Evolutionary conservation across 2,329 filamentous ascomycete genomes (phyloP), one percentile per base, ranked within the genome.

Genomic region (Ustulina deusta): DNA sequence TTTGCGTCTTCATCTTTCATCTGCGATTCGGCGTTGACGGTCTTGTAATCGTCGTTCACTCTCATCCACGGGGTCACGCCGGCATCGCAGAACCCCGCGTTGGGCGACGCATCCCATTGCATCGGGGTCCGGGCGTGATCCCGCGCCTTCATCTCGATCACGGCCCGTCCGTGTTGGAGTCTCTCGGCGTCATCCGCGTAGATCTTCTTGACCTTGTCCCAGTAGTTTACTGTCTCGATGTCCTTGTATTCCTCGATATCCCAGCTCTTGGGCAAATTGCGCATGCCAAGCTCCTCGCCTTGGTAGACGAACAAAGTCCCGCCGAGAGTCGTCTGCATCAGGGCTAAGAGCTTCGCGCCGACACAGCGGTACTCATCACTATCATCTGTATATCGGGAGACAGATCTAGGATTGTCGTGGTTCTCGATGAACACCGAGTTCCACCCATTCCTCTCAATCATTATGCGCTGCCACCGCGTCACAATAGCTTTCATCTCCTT

Each of bases 71-170:
- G 87, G 58, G 81, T 79, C 0, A 81, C 82, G 0, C 79, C 80
- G 0, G 79, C 70, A 62, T 80, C 78, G 6, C 88, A 89, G 79
- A 92, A 92, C 1, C 90, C 90, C 0, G 87, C 88, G 69, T 89
- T 83, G 0, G 81, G 76, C 0, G 80, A 79, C 0, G 77, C 81
- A 63, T 83, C 83, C 90, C 90, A 93, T 70, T 90, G 89, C 81
- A 93, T 87, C 0, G 90, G 90, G 3, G 88, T 85, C n/a, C 90
- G 83, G 9, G 89, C 85, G 74, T 93, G 87, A 75, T 93, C 90
- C 36, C 89, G 82, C 6, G 85, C 89, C 34, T 91, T 84, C 66
- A 85, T 82, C 69, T 89, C 85, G 59, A 92, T 80, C 44, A 86
- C 81, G 9, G 81, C 77, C 72, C 85, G 83, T 0, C 84, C 85